These are phyloP conservation scores for Fraxinus xanthoxyloides DNA, from an alignment of 305 asterid species.

Conservation along the genomic window DNA sequence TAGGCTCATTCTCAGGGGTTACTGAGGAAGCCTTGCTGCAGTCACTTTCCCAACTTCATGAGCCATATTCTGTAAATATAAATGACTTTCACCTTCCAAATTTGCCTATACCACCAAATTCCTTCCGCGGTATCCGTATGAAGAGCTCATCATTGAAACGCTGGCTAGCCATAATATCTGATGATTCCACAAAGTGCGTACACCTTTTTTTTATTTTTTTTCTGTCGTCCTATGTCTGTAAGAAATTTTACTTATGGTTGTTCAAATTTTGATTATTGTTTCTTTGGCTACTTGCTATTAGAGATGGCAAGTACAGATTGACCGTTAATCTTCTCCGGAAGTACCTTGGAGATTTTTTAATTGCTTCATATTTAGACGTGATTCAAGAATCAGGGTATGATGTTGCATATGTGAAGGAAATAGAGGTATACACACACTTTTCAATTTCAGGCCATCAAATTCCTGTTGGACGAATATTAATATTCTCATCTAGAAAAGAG, in stretches of 20 bases:
- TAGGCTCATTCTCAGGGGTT: constrained; percentile 71
- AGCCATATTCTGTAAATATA: constrained; percentile 41
- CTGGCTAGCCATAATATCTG: constrained; percentile 85
- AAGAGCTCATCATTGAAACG: constrained; percentile 75
- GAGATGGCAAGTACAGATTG: constrained; percentile 73
- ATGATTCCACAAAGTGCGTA: constrained; percentile 70
- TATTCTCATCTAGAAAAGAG: neutral
- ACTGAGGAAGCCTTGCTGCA: constrained; percentile 60
- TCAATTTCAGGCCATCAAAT: neutral
- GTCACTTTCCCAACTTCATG: constrained; percentile 54
- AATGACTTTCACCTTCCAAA: constrained; percentile 60
- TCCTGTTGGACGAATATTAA: neutral
- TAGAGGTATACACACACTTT: constrained; percentile 58
- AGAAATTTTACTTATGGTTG: constrained; percentile 5
- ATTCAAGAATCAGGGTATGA: constrained; percentile 84
- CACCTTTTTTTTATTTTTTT: neutral
- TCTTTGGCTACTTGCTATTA: constrained; percentile 25
- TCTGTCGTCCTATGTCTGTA: neutral
- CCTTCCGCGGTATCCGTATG: constrained; percentile 86
- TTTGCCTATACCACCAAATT: constrained; percentile 72
- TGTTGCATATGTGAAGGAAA: constrained; percentile 64
- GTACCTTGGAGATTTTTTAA: constrained; percentile 93
- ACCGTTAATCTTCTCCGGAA: constrained; percentile 80
- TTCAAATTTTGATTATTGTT: constrained; percentile 11
- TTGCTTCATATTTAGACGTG: constrained; percentile 77